These are phyloP conservation scores for Porcisia deanei DNA, from an alignment of 208 protist species.

Conservation along the genomic window DNA sequence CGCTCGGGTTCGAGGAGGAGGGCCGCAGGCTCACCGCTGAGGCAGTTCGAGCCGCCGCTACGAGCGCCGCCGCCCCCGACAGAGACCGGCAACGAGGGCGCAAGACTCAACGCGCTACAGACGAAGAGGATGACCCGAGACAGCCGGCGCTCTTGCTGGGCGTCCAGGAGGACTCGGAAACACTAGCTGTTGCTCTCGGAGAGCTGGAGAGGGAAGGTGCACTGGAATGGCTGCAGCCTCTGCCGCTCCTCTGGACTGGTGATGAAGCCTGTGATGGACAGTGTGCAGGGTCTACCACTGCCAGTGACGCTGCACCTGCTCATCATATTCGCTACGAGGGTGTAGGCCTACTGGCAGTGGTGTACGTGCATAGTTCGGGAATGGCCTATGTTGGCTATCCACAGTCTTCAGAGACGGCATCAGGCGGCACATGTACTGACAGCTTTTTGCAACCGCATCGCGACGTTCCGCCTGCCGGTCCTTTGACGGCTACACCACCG, in stretches of 20 bases:
- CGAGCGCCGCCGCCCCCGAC: not conserved
- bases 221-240: slow-evolving; percentile 10
- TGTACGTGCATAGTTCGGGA: slow-evolving; percentile 63
- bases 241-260: not conserved
- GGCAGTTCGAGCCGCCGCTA: not conserved
- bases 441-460: not conserved
- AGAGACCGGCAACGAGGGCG: slow-evolving; percentile 5
- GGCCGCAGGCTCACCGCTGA: slow-evolving; percentile 1
- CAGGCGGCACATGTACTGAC: not conserved
- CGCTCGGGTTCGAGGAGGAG: slow-evolving; percentile 28
- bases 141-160: slow-evolving; percentile 11
- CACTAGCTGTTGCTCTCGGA: too few relatives aligned
- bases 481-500: not conserved
- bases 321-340: slow-evolving; percentile 28
- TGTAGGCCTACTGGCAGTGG: slow-evolving; percentile 56
- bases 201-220: not conserved
- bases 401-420: not conserved
- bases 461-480: not conserved
- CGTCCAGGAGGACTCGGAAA: not conserved
- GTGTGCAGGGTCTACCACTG: not conserved
- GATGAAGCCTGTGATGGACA: not conserved
- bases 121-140: not conserved
- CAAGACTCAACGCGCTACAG: slow-evolving; percentile 2
- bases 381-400: slow-evolving; percentile 59
- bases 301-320: not conserved